A percentile compares a stretch with the other conserved stretches of the same genome.
phyloP scores from a whole-genome alignment of 768 basidiomycete genomes.

The Kwoniella dejecticola region DNA sequence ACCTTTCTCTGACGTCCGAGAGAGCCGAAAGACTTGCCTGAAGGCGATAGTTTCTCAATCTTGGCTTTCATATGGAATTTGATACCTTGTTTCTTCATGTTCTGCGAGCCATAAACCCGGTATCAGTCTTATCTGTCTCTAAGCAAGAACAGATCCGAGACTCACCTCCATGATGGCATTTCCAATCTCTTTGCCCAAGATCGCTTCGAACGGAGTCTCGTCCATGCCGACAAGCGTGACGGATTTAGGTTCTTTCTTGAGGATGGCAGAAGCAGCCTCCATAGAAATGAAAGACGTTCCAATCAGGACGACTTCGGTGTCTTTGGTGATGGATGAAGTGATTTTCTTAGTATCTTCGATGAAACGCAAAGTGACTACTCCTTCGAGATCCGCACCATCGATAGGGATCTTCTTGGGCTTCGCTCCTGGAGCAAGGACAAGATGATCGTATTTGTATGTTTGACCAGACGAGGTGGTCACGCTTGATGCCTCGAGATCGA shows the following conservation, averaged over 20 bases:
- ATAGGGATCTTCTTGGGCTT: constrained; percentile 74
- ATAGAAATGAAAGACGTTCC: constrained; percentile 91
- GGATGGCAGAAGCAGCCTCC: constrained; percentile 70
- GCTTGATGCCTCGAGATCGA: constrained; percentile 66
- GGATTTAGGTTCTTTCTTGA: constrained; percentile 72
- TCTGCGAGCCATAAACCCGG: constrained; percentile 57
- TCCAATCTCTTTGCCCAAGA: constrained; percentile 80
- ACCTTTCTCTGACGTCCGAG: too few species aligned
- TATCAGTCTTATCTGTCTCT: neutral
- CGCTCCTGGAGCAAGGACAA: constrained; percentile 78
- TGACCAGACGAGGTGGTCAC: constrained; percentile 70
- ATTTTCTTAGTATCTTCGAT: constrained; percentile 70
- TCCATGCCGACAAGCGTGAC: constrained; percentile 85
- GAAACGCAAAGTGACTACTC: constrained; percentile 74
- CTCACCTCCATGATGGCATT: constrained; percentile 71
- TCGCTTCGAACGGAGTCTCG: constrained; percentile 73
- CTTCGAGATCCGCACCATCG: constrained; percentile 70
- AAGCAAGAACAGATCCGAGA: neutral
- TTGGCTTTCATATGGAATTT: constrained; percentile 77
- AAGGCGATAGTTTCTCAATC: constrained; percentile 68
- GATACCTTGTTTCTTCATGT: constrained; percentile 77
- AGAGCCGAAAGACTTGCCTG: constrained; percentile 51
- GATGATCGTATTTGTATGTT: constrained; percentile 67
- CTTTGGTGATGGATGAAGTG: constrained; percentile 58
- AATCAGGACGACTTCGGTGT: constrained; percentile 80